phyloP scores from a whole-genome alignment of 2,329 filamentous ascomycete species.

The Claviceps purpurea region DNA sequence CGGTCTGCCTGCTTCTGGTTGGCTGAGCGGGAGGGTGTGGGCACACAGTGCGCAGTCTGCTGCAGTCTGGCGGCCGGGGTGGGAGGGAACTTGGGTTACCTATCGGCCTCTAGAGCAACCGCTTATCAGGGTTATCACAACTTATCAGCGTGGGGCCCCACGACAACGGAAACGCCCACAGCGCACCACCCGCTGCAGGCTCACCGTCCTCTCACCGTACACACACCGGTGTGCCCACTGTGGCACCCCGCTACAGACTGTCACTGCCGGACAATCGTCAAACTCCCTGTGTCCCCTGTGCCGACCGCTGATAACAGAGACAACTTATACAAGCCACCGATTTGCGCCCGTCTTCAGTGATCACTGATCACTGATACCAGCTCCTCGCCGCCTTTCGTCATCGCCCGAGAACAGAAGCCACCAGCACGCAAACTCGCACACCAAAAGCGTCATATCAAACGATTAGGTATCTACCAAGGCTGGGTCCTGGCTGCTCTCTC shows the following conservation, averaged over 20 bases:
- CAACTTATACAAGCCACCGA: background rate
- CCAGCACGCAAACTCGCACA: background rate
- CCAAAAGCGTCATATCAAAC: background rate
- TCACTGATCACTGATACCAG: background rate
- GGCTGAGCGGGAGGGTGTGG: too few relatives aligned
- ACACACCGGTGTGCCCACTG: background rate
- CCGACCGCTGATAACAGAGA: background rate
- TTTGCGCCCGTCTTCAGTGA: too few relatives aligned
- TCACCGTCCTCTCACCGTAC: background rate
- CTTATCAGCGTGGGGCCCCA: too few relatives aligned
- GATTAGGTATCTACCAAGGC: background rate
- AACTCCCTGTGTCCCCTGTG: background rate
- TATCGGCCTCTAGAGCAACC: too few relatives aligned
- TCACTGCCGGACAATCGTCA: background rate
- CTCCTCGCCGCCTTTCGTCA: constrained; percentile 2
- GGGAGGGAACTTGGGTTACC: too few relatives aligned
- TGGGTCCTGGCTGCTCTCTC: background rate
- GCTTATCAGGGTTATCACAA: too few relatives aligned
- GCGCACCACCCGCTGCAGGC: too few relatives aligned
- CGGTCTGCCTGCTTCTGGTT: too few relatives aligned
- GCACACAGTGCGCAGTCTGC: too few relatives aligned
- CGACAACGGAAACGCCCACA: too few relatives aligned
- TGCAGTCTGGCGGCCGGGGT: too few relatives aligned
- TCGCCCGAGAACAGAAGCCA: background rate
- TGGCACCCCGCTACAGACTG: background rate